Evolutionary conservation across 306 rosid genomes (phyloP).

Genomic region (Fragaria nilgerrensis): DNA sequence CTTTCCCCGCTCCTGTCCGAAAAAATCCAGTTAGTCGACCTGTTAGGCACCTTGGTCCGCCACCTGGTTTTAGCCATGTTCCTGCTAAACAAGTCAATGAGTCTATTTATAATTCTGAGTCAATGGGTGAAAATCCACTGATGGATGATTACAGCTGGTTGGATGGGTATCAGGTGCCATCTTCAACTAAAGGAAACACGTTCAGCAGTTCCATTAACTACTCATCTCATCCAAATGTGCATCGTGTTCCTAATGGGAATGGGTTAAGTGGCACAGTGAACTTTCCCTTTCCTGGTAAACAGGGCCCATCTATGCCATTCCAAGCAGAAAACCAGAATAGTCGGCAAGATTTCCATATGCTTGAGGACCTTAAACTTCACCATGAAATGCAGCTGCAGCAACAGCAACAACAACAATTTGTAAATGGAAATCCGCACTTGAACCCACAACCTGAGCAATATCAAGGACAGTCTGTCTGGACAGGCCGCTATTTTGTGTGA

Average conservation of each 20-base stretch:
- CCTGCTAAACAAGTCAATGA: conserved; percentile 58
- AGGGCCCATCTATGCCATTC: conserved; percentile 52
- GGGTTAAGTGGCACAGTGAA: conserved; percentile 46
- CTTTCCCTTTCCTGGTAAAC: conserved; percentile 92
- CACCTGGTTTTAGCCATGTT: conserved; percentile 81
- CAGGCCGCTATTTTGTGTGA: conserved; percentile 85
- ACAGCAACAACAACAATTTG: conserved; percentile 54
- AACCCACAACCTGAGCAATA: conserved; percentile 70
- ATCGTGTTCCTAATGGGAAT: conserved; percentile 40
- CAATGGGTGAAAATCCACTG: conserved; percentile 49
- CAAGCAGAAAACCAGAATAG: conserved; percentile 60
- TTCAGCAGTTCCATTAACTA: conserved; percentile 37
- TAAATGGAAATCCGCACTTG: conserved; percentile 59
- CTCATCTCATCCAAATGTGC: conserved; percentile 44
- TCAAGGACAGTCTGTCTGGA: conserved; percentile 87
- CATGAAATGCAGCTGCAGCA: conserved; percentile 68
- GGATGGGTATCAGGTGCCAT: conserved; percentile 91
- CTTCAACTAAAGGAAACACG: conserved; percentile 48
- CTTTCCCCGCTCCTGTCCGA: conserved; percentile 42
- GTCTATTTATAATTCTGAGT: conserved; percentile 39
- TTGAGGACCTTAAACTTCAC: conserved; percentile 53
- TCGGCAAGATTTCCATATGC: conserved; percentile 64
- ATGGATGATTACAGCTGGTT: conserved; percentile 96
- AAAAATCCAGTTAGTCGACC: conserved; percentile 78
- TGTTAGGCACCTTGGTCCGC: conserved; percentile 86